phyloP scores from a whole-genome alignment of 179 eudicot genomes.

The Spergularia azorica region DNA sequence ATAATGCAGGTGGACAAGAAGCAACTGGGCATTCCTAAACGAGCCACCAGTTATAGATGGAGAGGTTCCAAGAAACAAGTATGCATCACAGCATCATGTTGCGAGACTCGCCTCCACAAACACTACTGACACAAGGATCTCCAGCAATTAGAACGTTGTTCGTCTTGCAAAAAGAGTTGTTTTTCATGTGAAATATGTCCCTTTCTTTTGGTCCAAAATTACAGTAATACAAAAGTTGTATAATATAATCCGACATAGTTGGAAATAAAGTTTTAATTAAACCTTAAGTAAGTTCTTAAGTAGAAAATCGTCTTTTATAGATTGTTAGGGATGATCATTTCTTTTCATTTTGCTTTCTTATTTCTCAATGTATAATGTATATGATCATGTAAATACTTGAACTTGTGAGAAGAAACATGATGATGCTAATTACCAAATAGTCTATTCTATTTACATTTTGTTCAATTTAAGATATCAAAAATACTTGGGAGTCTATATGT shows the following conservation, averaged over 20 bases:
- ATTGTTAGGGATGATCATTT: too few relatives aligned
- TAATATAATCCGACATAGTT: neutral
- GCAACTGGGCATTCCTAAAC: slow-evolving; percentile 74
- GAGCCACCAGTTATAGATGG: slow-evolving; percentile 69
- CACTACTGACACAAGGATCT: slow-evolving; percentile 19
- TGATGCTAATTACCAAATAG: too few relatives aligned
- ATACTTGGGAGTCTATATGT: too few relatives aligned
- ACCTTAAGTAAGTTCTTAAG: too few relatives aligned
- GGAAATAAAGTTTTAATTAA: neutral
- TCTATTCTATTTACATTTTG: too few relatives aligned
- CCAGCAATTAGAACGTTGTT: slow-evolving; percentile 10
- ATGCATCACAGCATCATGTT: slow-evolving; percentile 65
- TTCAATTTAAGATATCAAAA: too few relatives aligned
- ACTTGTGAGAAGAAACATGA: too few relatives aligned
- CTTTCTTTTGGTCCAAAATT: neutral
- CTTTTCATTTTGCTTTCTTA: too few relatives aligned
- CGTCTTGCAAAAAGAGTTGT: neutral
- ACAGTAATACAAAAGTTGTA: too few relatives aligned
- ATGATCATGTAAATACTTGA: too few relatives aligned
- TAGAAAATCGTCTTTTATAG: too few relatives aligned
- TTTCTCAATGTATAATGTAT: too few relatives aligned
- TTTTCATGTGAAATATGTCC: neutral
- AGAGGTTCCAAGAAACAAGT: slow-evolving; percentile 48
- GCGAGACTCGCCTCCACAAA: slow-evolving; percentile 33
- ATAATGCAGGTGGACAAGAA: slow-evolving; percentile 69